Evolutionary conservation across 176 grass and related monocot species (phyloP), one percentile per base, ranked within the genome.

Genomic region (Zoysia pacifica): DNA sequence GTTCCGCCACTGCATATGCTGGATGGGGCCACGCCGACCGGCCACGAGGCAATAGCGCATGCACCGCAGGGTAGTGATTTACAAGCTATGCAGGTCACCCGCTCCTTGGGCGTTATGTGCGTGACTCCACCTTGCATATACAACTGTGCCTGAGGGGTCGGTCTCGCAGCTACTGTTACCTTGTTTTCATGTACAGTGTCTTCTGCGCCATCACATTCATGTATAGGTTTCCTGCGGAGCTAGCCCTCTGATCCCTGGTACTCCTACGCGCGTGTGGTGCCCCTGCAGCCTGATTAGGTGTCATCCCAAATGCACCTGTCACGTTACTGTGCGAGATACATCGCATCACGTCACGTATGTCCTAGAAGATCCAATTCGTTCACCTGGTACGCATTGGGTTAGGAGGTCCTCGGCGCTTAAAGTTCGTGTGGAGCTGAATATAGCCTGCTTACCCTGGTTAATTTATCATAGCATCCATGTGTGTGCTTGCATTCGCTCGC

Each of bases 41-140:
- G 86, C 54, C 86, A 84, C 49, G 56, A 85, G 28, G 28, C 28
- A 28, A 62, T 62, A 36, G 59, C 20, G 20, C 19, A 62, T 42
- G 63, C 48, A 65, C 52, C 50, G 38, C 61, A 61, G 43, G 36
- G 81, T 14, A 3, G 67, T 59, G 37, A 74, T 83, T 79, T 63
- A 74, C 87, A 70, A 61, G 73, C 84, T 45, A 69, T 71, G 88
- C 73, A 86, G 88, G 80, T 79, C 59, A 72, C 75, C 84, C 73
- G 63, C 71, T 90, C 84, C 67, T 83, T 81, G 88, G 76, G 88
- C 71, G 75, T 84, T 87, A 84, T 82, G 61, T 82, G 58, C 28
- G 28, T 62, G 38, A 74, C 45, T 70, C 36, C 53, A 48, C 28
- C 53, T 50, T 69, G 13, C 69, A 84, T 56, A 56, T 62, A 69